Base-by-base conservation (phyloP, 805 yeast genomes). In the Zygoascus flipseniorum region DNA sequence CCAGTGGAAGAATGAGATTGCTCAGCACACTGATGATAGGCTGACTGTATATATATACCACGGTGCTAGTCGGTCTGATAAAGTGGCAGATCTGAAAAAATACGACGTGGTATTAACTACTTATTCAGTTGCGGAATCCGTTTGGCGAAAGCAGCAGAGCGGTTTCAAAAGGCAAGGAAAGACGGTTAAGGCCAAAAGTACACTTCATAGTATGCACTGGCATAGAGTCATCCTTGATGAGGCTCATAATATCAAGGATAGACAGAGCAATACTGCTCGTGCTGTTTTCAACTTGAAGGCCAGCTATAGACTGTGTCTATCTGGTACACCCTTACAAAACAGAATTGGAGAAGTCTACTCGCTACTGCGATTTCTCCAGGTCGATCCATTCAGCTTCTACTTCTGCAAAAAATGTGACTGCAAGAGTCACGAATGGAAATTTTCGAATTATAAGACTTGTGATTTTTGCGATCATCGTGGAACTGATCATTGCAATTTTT, bases 1-100 rank as follows among this genome's bases (percentile, higher is more conserved):
- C 86, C 99, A 93, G 67, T 93, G 99, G 99, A 86, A 84, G 64
- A 81, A 85, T 62, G 99, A 93, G 70, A 93, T 93, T 51, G 87
- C 82, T 56, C 80, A 78, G 49, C 97, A 93, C 66, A 85, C 98
- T 0, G 81, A 79, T 35, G 87, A 85, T 8, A 72, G 73, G 19
- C 70, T 93, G 58, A 80, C 76, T 55, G 88, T 85, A 5, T 79
- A 81, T 16, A 70, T 92, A 1, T 93, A 76, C 66, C 97, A 93
- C 69, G 99, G 98, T 9, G 85, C 93, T 0, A 85, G 83, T 60
- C 76, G 96, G 51, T 78, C 86, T 1, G 75, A 71, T 41, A 74
- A 77, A 50, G 63, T 76, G 8, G 75, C 78, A 9, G 89, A 81
- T 52, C 68, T 93, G 43, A 72, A 41, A 60, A 57, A 76, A 47